Conservation (phyloP, 768 basidiomycete genomes). For the Crucibulum laeve region DNA sequence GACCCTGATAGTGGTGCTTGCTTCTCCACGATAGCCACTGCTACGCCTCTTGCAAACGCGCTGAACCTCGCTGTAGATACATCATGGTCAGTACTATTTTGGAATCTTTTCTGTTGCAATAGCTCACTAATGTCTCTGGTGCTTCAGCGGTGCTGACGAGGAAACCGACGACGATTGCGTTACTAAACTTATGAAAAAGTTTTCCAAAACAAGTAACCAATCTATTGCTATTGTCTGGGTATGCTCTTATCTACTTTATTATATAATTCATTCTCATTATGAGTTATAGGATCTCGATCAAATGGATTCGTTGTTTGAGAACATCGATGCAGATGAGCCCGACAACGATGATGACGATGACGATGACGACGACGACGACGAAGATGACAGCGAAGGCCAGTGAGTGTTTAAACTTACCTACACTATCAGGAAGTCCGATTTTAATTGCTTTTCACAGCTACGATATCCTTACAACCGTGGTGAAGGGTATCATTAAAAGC, state of each 20-base stretch:
- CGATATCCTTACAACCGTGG: too few species aligned
- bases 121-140: neutral
- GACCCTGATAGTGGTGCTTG: constrained; percentile 17
- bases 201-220: constrained; percentile 17
- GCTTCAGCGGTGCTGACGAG: constrained; percentile 18
- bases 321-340: too few species aligned
- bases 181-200: constrained; percentile 13
- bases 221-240: constrained; percentile 21
- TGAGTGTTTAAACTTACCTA: too few species aligned
- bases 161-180: constrained; percentile 20
- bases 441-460: too few species aligned
- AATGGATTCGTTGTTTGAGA: constrained; percentile 11
- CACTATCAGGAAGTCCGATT: too few species aligned
- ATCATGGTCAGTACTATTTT: constrained; percentile 13
- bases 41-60: constrained; percentile 17
- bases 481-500: too few species aligned
- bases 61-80: constrained; percentile 17
- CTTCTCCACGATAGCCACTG: constrained; percentile 15
- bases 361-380: constrained; percentile 10
- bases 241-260: neutral
- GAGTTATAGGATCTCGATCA: constrained; percentile 12
- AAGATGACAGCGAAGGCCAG: neutral
- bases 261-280: neutral
- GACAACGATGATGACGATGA: constrained; percentile 14
- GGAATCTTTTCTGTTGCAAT: neutral